Evolutionary conservation across 495 filamentous ascomycete genomes (phyloP), one percentile per base, ranked within the genome.

Genomic region (Choiromyces venosus): DNA sequence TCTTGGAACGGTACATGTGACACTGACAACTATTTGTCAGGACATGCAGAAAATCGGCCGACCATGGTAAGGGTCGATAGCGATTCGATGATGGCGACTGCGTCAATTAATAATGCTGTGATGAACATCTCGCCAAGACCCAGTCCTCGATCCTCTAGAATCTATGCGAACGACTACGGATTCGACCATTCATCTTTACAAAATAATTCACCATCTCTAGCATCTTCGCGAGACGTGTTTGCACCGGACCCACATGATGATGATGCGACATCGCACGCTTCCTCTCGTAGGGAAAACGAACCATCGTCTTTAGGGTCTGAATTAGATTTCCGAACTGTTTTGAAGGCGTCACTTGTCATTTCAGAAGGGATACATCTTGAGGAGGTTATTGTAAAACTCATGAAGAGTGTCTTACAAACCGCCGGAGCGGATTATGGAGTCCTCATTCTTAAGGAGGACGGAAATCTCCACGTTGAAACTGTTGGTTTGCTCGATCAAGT

Each of bases 341-440:
- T 81, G 37, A 81, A 81, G 71, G 79, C 79, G 36, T 76, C 73
- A 21, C 73, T 81, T 35, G 79, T 81, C 18, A 81, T 81, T 40
- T 81, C 79, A 8, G 79, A 81, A 21, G 79, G 79, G 64, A 81
- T 81, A 73, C 79, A 81, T 70, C 69, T 81, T 6, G 79, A 81
- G 70, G 79, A 81, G 46, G 79, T 81, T 68, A 81, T 81, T 37
- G 79, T 79, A 21, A 79, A 75, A 36, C 76, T 81, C 38, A 81
- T 81, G 79, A 81, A 74, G 2, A 77, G 79, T 33, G 79, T 81
- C 14, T 70, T 81, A 6, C 79, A 81, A 73, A 81, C 79, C 36
- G 79, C 79, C 10, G 79, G 79, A 12, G 79, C 79, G 16, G 79
- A 81, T 66, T 81, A 81, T 70, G 79, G 79, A 25, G 79, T 81